Evolutionary conservation across 2,329 filamentous ascomycete genomes (phyloP).

Genomic region (Colletotrichum lupini): DNA sequence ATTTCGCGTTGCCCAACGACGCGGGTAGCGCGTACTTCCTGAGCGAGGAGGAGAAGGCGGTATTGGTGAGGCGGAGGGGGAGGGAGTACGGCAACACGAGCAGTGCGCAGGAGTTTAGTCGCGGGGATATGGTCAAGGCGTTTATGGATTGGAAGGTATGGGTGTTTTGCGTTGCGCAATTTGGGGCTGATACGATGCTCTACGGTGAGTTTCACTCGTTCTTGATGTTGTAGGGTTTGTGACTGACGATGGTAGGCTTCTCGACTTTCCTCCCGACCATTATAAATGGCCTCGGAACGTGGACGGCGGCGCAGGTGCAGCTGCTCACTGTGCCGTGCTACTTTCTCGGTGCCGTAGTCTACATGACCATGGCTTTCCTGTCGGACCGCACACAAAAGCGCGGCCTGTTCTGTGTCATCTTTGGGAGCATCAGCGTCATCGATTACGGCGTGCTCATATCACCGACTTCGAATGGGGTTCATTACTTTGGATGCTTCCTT

Average conservation of each 20-base stretch:
- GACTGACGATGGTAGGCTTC: slow-evolving; percentile 52
- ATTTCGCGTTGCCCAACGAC: slow-evolving; percentile 65
- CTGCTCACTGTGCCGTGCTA: slow-evolving; percentile 75
- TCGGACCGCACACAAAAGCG: slow-evolving; percentile 73
- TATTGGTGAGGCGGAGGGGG: slow-evolving; percentile 41
- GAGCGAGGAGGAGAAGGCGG: slow-evolving; percentile 46
- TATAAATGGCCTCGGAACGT: slow-evolving; percentile 66
- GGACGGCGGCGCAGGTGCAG: slow-evolving; percentile 65
- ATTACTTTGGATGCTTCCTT: slow-evolving; percentile 69
- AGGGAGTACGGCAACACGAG: slow-evolving; percentile 60
- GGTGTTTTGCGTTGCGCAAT: slow-evolving; percentile 75
- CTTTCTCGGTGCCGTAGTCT: slow-evolving; percentile 73
- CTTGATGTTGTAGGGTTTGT: background rate
- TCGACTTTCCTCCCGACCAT: slow-evolving; percentile 74
- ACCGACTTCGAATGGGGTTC: slow-evolving; percentile 59
- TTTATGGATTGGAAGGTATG: slow-evolving; percentile 83
- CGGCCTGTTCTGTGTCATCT: slow-evolving; percentile 62
- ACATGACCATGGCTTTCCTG: slow-evolving; percentile 72
- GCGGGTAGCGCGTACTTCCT: slow-evolving; percentile 47
- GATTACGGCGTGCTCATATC: slow-evolving; percentile 69
- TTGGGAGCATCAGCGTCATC: slow-evolving; percentile 63
- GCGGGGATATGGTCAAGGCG: slow-evolving; percentile 72
- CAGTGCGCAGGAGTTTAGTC: slow-evolving; percentile 59
- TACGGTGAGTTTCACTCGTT: slow-evolving; percentile 59
- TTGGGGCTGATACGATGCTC: slow-evolving; percentile 80